phyloP scores from a whole-genome alignment of 2,329 filamentous ascomycete genomes.

The Macrophomina phaseolina region DNA sequence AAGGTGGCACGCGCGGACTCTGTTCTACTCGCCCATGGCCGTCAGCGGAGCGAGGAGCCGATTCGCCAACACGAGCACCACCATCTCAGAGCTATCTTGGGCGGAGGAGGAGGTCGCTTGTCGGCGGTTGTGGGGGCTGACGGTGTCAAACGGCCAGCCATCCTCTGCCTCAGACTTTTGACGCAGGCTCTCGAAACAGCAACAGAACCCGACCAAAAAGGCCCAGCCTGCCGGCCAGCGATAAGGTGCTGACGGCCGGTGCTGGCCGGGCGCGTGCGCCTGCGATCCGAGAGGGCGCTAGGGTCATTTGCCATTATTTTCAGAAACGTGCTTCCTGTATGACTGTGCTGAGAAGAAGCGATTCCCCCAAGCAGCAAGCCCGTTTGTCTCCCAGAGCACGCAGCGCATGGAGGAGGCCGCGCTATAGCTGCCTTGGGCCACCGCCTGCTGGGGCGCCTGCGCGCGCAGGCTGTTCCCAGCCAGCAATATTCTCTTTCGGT shows the following conservation, averaged over 20 bases:
- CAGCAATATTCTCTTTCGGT: neutral
- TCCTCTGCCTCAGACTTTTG: neutral
- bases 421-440: neutral
- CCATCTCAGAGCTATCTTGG: constrained; percentile 21
- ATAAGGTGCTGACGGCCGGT: constrained; percentile 26
- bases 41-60: neutral
- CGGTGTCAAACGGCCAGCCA: neutral
- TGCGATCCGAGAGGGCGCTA: neutral
- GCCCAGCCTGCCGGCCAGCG: constrained; percentile 20
- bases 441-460: neutral
- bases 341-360: constrained; percentile 25
- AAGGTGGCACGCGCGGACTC: neutral
- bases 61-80: neutral
- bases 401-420: neutral
- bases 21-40: neutral
- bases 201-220: constrained; percentile 1
- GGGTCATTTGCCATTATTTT: constrained; percentile 28
- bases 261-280: constrained; percentile 14
- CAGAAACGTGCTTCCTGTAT: constrained; percentile 23
- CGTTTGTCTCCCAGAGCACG: neutral
- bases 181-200: neutral
- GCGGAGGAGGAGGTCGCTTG: neutral
- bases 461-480: neutral
- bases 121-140: constrained; percentile 13
- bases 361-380: constrained; percentile 1